A percentile compares a stretch with the other conserved stretches of the same genome.
These are phyloP conservation scores for Bacidia gigantensis DNA, from an alignment of 495 filamentous ascomycete genomes.

Conservation along the genomic window DNA sequence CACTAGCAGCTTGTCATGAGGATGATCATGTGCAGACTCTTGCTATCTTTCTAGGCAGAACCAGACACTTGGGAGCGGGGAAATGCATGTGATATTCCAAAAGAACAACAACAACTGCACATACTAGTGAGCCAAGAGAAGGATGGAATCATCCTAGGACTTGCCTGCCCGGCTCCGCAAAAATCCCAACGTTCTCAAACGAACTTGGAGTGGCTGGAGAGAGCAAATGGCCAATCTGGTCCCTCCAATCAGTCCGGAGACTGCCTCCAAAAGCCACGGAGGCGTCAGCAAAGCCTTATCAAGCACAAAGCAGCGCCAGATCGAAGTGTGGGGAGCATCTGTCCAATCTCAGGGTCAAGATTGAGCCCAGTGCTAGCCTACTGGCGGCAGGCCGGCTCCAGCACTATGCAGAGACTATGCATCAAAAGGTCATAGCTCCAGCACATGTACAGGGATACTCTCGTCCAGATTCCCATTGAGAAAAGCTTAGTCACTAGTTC, in stretches of 20 bases:
- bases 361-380: background rate
- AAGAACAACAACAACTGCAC: background rate
- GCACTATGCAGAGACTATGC: background rate
- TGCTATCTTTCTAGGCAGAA: background rate
- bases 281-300: background rate
- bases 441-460: background rate
- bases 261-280: background rate
- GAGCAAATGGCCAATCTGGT: background rate
- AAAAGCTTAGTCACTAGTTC: background rate
- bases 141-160: background rate
- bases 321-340: background rate
- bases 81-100: background rate
- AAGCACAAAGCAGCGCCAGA: slow-evolving; percentile 5
- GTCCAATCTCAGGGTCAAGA: background rate
- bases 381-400: too few relatives aligned
- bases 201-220: too few relatives aligned
- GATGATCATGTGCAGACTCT: background rate
- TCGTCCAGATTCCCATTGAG: background rate
- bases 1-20: background rate
- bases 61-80: slow-evolving; percentile 2
- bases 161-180: too few relatives aligned
- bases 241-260: background rate
- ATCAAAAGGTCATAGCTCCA: background rate
- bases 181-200: too few relatives aligned
- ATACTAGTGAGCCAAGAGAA: background rate